Percentiles rank a stretch among this genome's conserved stretches.
Conservation (phyloP, 208 protist genomes). For the Acanthamoeba healyi region DNA sequence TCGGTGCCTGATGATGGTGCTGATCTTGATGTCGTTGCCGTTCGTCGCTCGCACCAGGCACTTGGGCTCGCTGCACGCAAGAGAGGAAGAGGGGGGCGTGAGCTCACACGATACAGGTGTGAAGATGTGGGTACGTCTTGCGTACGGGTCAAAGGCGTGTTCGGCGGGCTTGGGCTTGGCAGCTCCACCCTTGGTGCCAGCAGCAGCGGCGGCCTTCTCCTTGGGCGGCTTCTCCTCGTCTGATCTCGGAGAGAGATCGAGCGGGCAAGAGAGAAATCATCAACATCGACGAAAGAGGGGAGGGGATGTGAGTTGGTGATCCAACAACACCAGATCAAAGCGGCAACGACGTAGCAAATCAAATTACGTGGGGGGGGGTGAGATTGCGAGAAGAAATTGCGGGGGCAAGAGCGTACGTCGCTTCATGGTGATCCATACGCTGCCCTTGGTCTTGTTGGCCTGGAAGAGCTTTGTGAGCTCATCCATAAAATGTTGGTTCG, state of each 20-base stretch:
- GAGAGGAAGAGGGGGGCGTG: background rate
- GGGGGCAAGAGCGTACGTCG: too few relatives aligned
- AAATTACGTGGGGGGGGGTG: too few relatives aligned
- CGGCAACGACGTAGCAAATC: too few relatives aligned
- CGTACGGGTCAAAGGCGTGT: background rate
- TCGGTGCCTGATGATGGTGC: background rate
- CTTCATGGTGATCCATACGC: slow-evolving; percentile 61
- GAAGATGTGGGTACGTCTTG: background rate
- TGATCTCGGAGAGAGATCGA: too few relatives aligned
- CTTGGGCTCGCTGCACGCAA: background rate
- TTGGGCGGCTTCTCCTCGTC: slow-evolving; percentile 23
- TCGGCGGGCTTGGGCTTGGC: slow-evolving; percentile 42
- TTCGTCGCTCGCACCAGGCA: slow-evolving; percentile 47
- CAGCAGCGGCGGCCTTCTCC: background rate
- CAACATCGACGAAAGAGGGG: too few relatives aligned
- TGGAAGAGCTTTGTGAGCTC: slow-evolving; percentile 56
- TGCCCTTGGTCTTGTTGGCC: slow-evolving; percentile 43
- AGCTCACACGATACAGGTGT: background rate
- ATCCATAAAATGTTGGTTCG: slow-evolving; percentile 41
- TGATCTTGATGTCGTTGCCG: slow-evolving; percentile 40
- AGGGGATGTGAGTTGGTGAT: too few relatives aligned
- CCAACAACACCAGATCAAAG: too few relatives aligned
- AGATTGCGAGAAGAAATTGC: background rate
- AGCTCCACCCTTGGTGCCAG: background rate
- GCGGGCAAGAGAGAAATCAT: background rate